A percentile compares a stretch with the other conserved stretches of the same genome.
Conservation (phyloP, 176 grass and related monocot species). For the Elymus sibiricus region DNA sequence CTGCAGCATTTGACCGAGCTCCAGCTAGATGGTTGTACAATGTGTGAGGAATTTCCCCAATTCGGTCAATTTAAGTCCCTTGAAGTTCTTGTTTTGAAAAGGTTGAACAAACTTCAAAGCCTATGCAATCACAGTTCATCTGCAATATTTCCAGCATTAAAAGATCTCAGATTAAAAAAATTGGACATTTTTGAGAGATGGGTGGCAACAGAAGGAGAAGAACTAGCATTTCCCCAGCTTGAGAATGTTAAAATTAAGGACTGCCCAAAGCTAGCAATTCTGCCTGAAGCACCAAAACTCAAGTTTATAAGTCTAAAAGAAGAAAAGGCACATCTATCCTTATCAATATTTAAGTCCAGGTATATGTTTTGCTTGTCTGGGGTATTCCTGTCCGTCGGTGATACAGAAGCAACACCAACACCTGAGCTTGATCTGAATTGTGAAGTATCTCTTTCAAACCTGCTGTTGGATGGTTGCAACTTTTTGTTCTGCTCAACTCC, state of each 20-base stretch:
- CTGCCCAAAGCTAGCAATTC: slow-evolving; percentile 9
- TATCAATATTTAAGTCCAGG: background rate
- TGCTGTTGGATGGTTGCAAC: background rate
- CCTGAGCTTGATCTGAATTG: background rate
- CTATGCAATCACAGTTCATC: no score
- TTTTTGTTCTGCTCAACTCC: slow-evolving; percentile 6
- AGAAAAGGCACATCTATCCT: background rate
- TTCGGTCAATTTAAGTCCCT: no score
- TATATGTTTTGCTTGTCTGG: background rate
- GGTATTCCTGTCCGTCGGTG: background rate
- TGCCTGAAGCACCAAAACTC: slow-evolving; percentile 11
- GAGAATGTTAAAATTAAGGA: background rate
- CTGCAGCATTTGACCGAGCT: no score
- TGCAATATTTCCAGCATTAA: no score
- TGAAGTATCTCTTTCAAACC: background rate
- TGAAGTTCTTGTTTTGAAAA: no score
- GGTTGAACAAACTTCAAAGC: no score
- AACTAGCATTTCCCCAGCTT: background rate
- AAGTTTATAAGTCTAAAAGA: background rate
- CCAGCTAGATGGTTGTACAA: no score
- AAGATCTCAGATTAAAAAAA: background rate
- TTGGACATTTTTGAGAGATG: background rate
- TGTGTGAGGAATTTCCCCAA: no score
- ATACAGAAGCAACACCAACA: background rate
- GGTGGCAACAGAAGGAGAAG: background rate